A percentile compares a stretch with the other conserved stretches of the same genome.
Conservation (phyloP, 2,329 filamentous ascomycete species). For the Stagonosporopsis rhizophila region DNA sequence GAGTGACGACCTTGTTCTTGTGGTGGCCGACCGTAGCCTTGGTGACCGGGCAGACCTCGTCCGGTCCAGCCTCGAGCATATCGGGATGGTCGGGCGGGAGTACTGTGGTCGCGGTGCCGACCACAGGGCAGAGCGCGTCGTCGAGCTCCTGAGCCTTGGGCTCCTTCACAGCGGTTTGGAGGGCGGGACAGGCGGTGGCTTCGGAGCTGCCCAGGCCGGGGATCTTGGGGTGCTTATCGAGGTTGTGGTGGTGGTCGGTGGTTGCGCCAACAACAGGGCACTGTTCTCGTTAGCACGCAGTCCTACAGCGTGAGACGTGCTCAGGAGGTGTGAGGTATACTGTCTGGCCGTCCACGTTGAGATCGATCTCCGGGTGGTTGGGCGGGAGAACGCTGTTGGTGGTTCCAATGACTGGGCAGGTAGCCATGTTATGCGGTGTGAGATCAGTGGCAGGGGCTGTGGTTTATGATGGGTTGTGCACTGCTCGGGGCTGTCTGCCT, state of each 20-base stretch:
- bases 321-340: slow-evolving; percentile 8
- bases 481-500: background rate
- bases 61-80: slow-evolving; percentile 48
- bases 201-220: slow-evolving; percentile 33
- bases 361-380: slow-evolving; percentile 52
- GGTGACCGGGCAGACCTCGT: slow-evolving; percentile 53
- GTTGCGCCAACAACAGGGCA: slow-evolving; percentile 56
- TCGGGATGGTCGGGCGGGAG: slow-evolving; percentile 54
- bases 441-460: background rate
- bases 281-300: slow-evolving; percentile 21
- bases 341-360: slow-evolving; percentile 49
- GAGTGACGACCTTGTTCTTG: slow-evolving; percentile 51
- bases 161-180: slow-evolving; percentile 49
- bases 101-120: slow-evolving; percentile 52
- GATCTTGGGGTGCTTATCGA: slow-evolving; percentile 51
- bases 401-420: slow-evolving; percentile 51
- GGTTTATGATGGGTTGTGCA: background rate
- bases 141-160: slow-evolving; percentile 49
- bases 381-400: slow-evolving; percentile 54
- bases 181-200: slow-evolving; percentile 52
- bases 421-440: slow-evolving; percentile 27
- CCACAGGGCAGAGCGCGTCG: slow-evolving; percentile 54
- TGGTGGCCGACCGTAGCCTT: slow-evolving; percentile 55
- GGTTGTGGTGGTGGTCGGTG: slow-evolving; percentile 54
- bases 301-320: background rate